Base-by-base conservation (phyloP, 306 rosid species). In the Nissolia schottii region DNA sequence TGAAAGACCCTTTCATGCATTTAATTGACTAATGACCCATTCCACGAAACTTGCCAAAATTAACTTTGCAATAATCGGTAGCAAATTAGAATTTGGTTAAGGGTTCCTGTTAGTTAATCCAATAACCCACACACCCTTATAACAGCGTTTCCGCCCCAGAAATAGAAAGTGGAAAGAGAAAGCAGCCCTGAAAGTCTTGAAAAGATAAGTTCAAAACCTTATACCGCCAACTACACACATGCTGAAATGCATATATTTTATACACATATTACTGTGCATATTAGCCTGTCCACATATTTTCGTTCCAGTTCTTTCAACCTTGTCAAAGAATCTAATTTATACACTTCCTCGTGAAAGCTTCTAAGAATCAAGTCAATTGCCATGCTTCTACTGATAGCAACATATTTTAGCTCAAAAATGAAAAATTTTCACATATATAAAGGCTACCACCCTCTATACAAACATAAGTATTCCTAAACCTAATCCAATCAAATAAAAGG, bases 321-420 rank as follows among this genome's bases (percentile, higher is more conserved):
- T 2, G 53, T 49, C 7, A 34, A 49, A 67, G 32, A 67, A 67
- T 67, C 73, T 22, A 67, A 67, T 50, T 67, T 50, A 6, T 67
- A 67, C 32, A 32, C 73, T 22, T 51, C 19, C 51, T 45, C 51
- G 51, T 22, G 8, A 45, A 45, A n/a, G 1, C 51, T 45, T 45
- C 61, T 2, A 67, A 31, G 49, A 67, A 12, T 67, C 61, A 71
- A 69, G 77, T 45, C 51, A 45, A 45, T 45, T n/a, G 7, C 7
- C 19, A n/a, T 5, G 0, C 19, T 45, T 45, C 51, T 45, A 3
- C 15, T 15, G 20, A 45, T 45, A 5, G 22, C 51, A n/a, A n/a
- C 22, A 15, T 4, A 12, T n/a, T n/a, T n/a, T 41, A 3, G 16
- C n/a, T 41, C 49, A 37, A 37, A 37, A 2, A 14, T 37, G 16